Evolutionary conservation across 2,329 filamentous ascomycete species (phyloP).

Genomic region (Monilinia fructicola): DNA sequence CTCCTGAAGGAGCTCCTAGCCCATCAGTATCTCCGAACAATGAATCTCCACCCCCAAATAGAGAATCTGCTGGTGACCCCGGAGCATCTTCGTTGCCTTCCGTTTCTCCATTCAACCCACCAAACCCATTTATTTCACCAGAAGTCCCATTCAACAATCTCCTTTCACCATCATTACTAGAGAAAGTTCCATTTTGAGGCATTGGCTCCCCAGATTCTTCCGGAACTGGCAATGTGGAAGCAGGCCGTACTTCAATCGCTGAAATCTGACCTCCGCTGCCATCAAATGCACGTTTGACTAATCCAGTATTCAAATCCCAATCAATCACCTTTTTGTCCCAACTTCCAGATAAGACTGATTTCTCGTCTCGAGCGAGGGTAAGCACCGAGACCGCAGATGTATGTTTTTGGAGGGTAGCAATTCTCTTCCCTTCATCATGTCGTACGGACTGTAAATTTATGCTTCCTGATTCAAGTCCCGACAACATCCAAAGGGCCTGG

Average conservation of each 20-base stretch:
- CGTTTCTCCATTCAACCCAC: constrained; percentile 41
- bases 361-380: constrained; percentile 79
- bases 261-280: constrained; percentile 82
- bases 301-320: constrained; percentile 90
- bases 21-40: constrained; percentile 80
- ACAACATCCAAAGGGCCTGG: constrained; percentile 86
- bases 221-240: constrained; percentile 72
- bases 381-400: constrained; percentile 90
- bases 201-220: constrained; percentile 64
- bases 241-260: constrained; percentile 79
- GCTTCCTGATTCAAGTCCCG: constrained; percentile 82
- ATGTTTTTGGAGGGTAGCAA: constrained; percentile 77
- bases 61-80: constrained; percentile 63
- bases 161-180: constrained; percentile 67
- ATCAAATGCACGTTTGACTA: constrained; percentile 72
- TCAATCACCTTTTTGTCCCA: constrained; percentile 96
- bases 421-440: constrained; percentile 90
- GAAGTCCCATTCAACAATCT: constrained; percentile 56
- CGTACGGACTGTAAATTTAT: constrained; percentile 93
- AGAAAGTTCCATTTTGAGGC: constrained; percentile 65
- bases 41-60: constrained; percentile 84
- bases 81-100: constrained; percentile 56
- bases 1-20: constrained; percentile 52
- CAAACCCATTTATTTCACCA: constrained; percentile 43
- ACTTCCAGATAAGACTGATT: constrained; percentile 82